These are phyloP conservation scores for Tolypocladium paradoxum DNA, from an alignment of 2,329 filamentous ascomycete species.

Conservation along the genomic window DNA sequence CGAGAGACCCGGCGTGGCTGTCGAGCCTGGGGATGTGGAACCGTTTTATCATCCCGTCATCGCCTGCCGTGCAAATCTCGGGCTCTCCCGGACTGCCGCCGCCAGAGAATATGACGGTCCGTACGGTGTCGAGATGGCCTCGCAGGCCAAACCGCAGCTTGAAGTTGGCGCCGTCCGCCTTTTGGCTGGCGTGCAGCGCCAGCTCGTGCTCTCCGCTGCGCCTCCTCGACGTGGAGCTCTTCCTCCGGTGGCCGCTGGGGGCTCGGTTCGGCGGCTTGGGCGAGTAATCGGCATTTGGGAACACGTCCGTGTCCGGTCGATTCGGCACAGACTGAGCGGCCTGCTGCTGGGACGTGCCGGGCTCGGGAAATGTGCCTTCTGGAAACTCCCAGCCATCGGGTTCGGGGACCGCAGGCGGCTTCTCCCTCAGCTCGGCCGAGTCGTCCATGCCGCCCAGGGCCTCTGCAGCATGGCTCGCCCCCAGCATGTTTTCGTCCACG, in stretches of 20 bases:
- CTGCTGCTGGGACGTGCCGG: slow-evolving; percentile 29
- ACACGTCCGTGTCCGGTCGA: slow-evolving; percentile 79
- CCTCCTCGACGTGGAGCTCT: slow-evolving; percentile 66
- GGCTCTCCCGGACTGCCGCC: slow-evolving; percentile 92
- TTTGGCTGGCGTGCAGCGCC: slow-evolving; percentile 40
- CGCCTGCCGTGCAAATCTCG: slow-evolving; percentile 90
- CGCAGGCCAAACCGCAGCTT: slow-evolving; percentile 87
- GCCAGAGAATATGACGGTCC: slow-evolving; percentile 91
- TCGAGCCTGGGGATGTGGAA: slow-evolving; percentile 90
- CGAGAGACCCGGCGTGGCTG: slow-evolving; percentile 28
- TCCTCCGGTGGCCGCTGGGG: slow-evolving; percentile 62
- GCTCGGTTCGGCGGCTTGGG: slow-evolving; percentile 70
- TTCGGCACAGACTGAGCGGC: slow-evolving; percentile 35
- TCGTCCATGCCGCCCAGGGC: slow-evolving; percentile 26
- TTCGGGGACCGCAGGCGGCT: slow-evolving; percentile 36
- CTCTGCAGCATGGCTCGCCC: slow-evolving; percentile 28
- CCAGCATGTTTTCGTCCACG: slow-evolving; percentile 21
- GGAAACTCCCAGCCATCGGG: slow-evolving; percentile 89
- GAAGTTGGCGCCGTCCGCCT: slow-evolving; percentile 66
- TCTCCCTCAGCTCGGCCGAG: slow-evolving; percentile 33
- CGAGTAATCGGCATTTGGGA: slow-evolving; percentile 70
- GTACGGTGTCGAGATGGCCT: slow-evolving; percentile 87
- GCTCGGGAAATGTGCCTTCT: slow-evolving; percentile 57
- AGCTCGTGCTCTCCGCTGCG: slow-evolving; percentile 59
- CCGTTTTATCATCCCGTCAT: slow-evolving; percentile 91